Evolutionary conservation across 306 rosid species (phyloP), one percentile per base, ranked within the genome.

Genomic region (Pterocarpus santalinus): DNA sequence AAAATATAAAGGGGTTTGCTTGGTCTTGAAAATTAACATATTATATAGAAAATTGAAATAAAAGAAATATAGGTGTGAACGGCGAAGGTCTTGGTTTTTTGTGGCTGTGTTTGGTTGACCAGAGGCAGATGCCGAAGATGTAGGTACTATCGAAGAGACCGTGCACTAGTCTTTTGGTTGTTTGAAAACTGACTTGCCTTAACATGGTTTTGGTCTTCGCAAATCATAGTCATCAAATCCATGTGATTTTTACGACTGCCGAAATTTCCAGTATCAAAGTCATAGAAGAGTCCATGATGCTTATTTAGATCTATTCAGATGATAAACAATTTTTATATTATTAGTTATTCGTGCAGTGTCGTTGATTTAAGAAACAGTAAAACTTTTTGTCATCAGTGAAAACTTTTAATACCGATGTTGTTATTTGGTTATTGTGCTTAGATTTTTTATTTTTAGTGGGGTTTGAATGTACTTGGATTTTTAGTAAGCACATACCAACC

Each of bases 21-120:
- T 72, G 75, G 41, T 17, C 39, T 9, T 9, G 44, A 72, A 72
- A 71, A 61, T 36, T 71, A 35, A 28, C 32, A 3, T 32, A 33
- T 5, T 12, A n/a, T 43, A 51, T 13, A 32, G 11, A 14, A 79
- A 69, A 67, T 78, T 39, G 39, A 7, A 56, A 46, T 3, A 13
- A 38, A 61, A 52, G 17, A 22, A 2, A 5, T 8, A 8, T 32
- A 17, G 39, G 16, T 46, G 56, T 78, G 69, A 53, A 70, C 4
- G 28, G 55, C 2, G 43, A 80, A 63, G 64, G 63, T 12, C 43
- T 60, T 22, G 51, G 58, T 61, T 60, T 61, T 69, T 62, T 77
- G 55, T 52, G 75, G 67, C 44, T 70, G 74, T 62, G 78, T 76
- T 82, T 77, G 53, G 74, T 53, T 77, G 68, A 76, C 78, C 33